These are phyloP conservation scores for Fusarium keratoplasticum DNA, from an alignment of 2,329 filamentous ascomycete genomes.

Conservation along the genomic window DNA sequence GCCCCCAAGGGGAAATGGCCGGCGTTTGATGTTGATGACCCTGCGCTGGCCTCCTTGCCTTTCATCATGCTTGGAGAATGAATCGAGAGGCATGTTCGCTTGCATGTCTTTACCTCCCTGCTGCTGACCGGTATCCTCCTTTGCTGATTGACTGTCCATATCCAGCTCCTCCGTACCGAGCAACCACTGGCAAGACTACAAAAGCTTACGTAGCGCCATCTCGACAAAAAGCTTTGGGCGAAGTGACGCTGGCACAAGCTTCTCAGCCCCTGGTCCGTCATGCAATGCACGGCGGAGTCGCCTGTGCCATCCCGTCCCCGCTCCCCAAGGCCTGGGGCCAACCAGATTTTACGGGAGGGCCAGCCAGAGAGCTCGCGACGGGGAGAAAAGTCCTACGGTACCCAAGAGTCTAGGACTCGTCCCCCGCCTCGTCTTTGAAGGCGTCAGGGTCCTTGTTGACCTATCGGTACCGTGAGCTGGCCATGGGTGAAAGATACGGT, in stretches of 20 bases:
- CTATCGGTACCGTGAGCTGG: neutral
- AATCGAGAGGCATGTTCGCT: neutral
- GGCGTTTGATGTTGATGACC: slow-evolving; percentile 40
- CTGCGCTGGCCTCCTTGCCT: slow-evolving; percentile 12
- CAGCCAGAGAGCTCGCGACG: slow-evolving; percentile 19
- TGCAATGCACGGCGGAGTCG: slow-evolving; percentile 37
- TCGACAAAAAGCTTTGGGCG: slow-evolving; percentile 1
- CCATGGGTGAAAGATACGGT: slow-evolving; percentile 4
- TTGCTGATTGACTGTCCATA: neutral
- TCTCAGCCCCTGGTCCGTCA: slow-evolving; percentile 32
- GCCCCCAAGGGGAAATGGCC: slow-evolving; percentile 24
- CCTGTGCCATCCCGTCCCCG: slow-evolving; percentile 35
- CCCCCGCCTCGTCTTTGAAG: neutral
- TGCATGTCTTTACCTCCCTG: slow-evolving; percentile 8
- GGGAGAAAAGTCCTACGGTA: slow-evolving; percentile 34
- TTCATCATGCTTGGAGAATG: neutral
- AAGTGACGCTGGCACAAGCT: slow-evolving; percentile 43
- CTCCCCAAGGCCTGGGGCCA: slow-evolving; percentile 16
- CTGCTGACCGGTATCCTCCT: neutral
- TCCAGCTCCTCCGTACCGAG: neutral
- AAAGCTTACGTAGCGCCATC: slow-evolving; percentile 19
- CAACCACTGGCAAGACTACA: slow-evolving; percentile 15
- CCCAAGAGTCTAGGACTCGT: slow-evolving; percentile 31
- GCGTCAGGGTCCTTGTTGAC: neutral
- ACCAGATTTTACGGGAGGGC: slow-evolving; percentile 8